Evolutionary conservation across 163 green algal genomes (phyloP).

Genomic region (Smithsoniella earleae): DNA sequence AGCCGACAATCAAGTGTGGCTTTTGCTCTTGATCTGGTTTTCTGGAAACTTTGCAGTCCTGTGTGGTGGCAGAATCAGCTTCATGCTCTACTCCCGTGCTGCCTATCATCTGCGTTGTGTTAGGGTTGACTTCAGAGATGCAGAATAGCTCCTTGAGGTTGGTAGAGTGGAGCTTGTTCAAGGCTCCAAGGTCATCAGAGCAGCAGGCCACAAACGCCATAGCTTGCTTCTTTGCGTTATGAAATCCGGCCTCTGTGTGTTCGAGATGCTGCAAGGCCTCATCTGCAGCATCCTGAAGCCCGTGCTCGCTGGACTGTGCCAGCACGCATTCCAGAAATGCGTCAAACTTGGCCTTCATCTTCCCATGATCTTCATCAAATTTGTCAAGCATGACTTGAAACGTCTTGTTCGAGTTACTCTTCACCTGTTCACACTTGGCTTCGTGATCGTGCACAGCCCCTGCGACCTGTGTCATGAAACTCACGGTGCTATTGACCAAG

Average conservation of each 20-base stretch:
- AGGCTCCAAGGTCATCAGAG: no score
- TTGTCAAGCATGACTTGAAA: not conserved
- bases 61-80: no score
- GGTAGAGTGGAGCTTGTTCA: no score
- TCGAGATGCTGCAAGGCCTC: not conserved
- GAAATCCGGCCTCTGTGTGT: not conserved
- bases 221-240: not conserved
- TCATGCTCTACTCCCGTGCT: no score
- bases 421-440: not conserved
- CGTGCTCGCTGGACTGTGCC: not conserved
- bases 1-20: no score
- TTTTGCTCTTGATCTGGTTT: no score
- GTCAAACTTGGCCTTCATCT: not conserved
- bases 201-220: not conserved
- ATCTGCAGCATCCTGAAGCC: not conserved
- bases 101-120: no score
- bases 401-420: not conserved
- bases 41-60: no score
- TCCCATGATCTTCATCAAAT: not conserved
- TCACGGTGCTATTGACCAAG: not conserved
- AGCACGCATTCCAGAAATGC: not conserved
- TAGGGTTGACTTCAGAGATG: no score
- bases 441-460: not conserved
- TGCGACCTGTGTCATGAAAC: not conserved
- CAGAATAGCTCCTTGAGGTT: no score